phyloP scores from a whole-genome alignment of 1,284 basidiomycete genomes.

The Austroboletus novae-zelandiae region DNA sequence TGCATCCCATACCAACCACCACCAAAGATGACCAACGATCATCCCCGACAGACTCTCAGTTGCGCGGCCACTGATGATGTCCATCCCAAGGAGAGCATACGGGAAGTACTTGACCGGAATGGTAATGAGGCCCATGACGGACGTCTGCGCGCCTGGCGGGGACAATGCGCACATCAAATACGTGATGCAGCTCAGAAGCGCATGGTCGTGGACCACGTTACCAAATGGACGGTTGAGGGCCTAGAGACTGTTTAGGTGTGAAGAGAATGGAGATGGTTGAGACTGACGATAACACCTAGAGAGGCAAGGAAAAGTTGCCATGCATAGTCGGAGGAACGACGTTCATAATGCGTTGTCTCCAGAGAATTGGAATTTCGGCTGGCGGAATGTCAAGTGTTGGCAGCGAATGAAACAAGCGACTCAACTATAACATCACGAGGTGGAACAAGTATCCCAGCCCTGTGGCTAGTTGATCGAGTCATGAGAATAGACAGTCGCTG shows the following conservation, averaged over 20 bases:
- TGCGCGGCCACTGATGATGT: slow-evolving; percentile 68
- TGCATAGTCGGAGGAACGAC: slow-evolving; percentile 67
- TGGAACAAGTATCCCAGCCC: slow-evolving; percentile 71
- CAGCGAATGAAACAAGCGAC: slow-evolving; percentile 21
- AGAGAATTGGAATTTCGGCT: slow-evolving; percentile 66
- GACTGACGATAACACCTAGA: slow-evolving; percentile 57
- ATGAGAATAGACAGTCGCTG: background rate
- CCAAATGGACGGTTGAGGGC: slow-evolving; percentile 65
- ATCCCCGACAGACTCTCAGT: slow-evolving; percentile 65
- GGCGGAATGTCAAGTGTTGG: background rate
- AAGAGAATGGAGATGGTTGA: background rate
- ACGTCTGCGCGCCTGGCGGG: slow-evolving; percentile 63
- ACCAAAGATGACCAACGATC: slow-evolving; percentile 77
- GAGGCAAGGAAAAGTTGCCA: slow-evolving; percentile 68
- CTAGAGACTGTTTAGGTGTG: slow-evolving; percentile 30
- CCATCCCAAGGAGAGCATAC: slow-evolving; percentile 70
- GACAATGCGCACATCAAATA: slow-evolving; percentile 70
- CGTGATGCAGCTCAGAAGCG: slow-evolving; percentile 66
- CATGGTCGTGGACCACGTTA: slow-evolving; percentile 57
- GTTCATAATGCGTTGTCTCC: slow-evolving; percentile 58
- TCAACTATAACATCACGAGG: slow-evolving; percentile 73
- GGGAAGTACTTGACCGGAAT: slow-evolving; percentile 75
- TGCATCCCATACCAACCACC: slow-evolving; percentile 61
- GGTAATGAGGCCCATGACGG: slow-evolving; percentile 71
- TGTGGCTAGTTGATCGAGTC: slow-evolving; percentile 37